A percentile compares a stretch with the other conserved stretches of the same genome.
These are phyloP conservation scores for Alloteropsis angusta DNA, from an alignment of 202 grass and related monocot genomes.

Conservation along the genomic window DNA sequence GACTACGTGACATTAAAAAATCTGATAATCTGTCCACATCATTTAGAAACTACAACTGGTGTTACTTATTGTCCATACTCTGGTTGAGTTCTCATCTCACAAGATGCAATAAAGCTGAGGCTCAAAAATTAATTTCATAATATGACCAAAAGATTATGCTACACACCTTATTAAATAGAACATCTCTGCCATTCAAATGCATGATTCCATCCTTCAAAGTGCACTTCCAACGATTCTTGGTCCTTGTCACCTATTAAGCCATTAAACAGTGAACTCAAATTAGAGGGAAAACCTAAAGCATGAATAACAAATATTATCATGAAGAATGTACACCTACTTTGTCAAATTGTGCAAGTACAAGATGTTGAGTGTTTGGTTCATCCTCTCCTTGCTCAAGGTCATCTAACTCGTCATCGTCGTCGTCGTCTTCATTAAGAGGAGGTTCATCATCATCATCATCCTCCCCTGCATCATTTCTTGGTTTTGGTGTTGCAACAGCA, in stretches of 20 bases:
- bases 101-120: not conserved
- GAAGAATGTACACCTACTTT: conserved; percentile 42
- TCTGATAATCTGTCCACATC: not conserved
- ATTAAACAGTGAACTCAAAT: not conserved
- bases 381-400: conserved; percentile 75
- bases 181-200: conserved; percentile 91
- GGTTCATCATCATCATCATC: conserved; percentile 98
- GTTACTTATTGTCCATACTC: not conserved
- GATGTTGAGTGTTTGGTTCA: conserved; percentile 73
- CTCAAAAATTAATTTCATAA: not conserved
- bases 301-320: not conserved
- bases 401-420: conserved; percentile 68
- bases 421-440: conserved; percentile 93
- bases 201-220: conserved; percentile 98
- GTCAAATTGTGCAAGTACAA: conserved; percentile 95
- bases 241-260: conserved; percentile 70
- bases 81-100: not conserved
- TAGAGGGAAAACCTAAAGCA: not conserved
- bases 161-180: conserved; percentile 94
- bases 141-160: conserved; percentile 3
- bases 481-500: conserved; percentile 52
- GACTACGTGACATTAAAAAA: not conserved
- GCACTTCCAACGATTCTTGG: conserved; percentile 98
- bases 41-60: not conserved
- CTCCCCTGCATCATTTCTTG: conserved; percentile 39